Conservation (phyloP, 1,139 yeast species). For the Kluyveromyces marxianus region DNA sequence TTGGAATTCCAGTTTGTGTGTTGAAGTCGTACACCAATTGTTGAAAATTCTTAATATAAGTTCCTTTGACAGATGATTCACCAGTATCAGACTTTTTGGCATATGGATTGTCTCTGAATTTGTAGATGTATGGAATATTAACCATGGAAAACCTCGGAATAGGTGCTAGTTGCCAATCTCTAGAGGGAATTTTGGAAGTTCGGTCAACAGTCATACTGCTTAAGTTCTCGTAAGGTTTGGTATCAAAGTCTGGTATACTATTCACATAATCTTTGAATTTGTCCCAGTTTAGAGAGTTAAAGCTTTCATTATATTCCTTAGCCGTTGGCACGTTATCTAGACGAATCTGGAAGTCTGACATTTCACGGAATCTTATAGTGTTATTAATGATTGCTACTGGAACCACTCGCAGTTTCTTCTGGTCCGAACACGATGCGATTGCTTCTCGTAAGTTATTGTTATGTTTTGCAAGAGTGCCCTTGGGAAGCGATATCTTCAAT, state of each 20-base stretch:
- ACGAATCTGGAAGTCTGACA: constrained; percentile 79
- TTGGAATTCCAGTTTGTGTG: constrained; percentile 35
- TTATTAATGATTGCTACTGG: constrained; percentile 67
- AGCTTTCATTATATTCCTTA: constrained; percentile 32
- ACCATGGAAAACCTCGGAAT: constrained; percentile 79
- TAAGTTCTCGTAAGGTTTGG: constrained; percentile 26
- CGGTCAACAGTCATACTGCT: constrained; percentile 26
- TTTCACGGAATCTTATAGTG: constrained; percentile 72
- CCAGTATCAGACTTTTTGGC: constrained; percentile 42
- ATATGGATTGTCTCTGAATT: constrained; percentile 51
- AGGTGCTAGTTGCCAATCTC: constrained; percentile 66
- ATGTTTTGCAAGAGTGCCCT: constrained; percentile 41
- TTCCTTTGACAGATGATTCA: constrained; percentile 36
- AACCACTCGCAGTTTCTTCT: constrained; percentile 35
- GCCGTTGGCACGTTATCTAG: constrained; percentile 52
- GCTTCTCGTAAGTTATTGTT: constrained; percentile 48
- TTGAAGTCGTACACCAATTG: constrained; percentile 25
- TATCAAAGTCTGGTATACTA: constrained; percentile 37
- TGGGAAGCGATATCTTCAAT: constrained; percentile 65
- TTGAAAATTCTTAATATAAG: constrained; percentile 33
- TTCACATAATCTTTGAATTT: constrained; percentile 35
- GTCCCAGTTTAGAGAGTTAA: constrained; percentile 27
- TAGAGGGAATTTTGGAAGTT: constrained; percentile 29
- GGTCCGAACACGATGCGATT: constrained; percentile 28
- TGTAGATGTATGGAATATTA: constrained; percentile 69